Percentiles rank a stretch among this genome's conserved stretches.
phyloP scores from a whole-genome alignment of 805 yeast genomes.

The Ogataea haglerorum region DNA sequence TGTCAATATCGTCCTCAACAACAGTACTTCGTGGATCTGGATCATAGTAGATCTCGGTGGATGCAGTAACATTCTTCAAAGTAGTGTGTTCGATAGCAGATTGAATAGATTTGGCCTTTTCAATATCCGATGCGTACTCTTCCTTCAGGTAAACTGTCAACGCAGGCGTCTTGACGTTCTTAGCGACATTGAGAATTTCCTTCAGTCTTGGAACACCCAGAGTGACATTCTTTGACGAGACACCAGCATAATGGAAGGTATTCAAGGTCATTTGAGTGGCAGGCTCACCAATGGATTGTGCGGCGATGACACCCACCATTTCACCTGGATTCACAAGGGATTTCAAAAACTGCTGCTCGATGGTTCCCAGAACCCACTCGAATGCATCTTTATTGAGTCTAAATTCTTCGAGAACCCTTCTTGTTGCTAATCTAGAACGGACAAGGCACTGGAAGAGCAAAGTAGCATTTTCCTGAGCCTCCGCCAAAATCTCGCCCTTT shows the following conservation, averaged over 20 bases:
- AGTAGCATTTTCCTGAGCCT: conserved; percentile 93
- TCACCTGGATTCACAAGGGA: conserved; percentile 95
- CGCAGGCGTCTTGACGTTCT: conserved; percentile 99
- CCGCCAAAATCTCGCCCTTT: conserved; percentile 61
- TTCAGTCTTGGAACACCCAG: conserved; percentile 97
- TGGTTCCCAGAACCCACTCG: conserved; percentile 93
- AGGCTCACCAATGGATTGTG: conserved; percentile 97
- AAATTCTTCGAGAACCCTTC: conserved; percentile 90
- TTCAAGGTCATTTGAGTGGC: conserved; percentile 97
- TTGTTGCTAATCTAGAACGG: conserved; percentile 86
- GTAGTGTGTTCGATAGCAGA: conserved; percentile 97
- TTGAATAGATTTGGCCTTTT: conserved; percentile 90
- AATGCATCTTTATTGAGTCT: conserved; percentile 81
- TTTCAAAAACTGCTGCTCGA: conserved; percentile 89
- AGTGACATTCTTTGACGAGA: conserved; percentile 91
- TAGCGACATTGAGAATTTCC: conserved; percentile 97
- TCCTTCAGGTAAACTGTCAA: conserved; percentile 86
- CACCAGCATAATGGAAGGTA: conserved; percentile 98
- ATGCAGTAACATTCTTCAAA: conserved; percentile 90
- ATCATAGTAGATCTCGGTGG: conserved; percentile 95
- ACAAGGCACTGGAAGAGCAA: conserved; percentile 84
- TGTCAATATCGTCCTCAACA: conserved; percentile 93
- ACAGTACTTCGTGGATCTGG: conserved; percentile 98
- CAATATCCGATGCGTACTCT: conserved; percentile 82
- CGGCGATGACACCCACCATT: conserved; percentile 97